Evolutionary conservation across 2,329 filamentous ascomycete species (phyloP), one percentile per base, ranked within the genome.

Genomic region (Didymella lethalis): DNA sequence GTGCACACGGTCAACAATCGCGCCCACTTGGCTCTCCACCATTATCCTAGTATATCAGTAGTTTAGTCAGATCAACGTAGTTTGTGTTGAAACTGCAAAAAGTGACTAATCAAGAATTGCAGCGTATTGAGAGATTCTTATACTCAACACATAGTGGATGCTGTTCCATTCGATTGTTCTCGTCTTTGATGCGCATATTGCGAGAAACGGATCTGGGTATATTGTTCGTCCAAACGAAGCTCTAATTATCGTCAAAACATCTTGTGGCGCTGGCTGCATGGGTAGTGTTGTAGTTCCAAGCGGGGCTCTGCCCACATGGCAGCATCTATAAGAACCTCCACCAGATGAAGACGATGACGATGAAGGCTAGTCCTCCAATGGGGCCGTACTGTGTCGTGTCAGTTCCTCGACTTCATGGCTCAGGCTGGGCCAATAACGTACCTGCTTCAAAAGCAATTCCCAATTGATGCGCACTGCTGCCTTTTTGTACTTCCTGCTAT

Each of bases 391-490:
- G 54, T 38, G 7, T 18, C 18, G 26, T 18, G 63, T 74, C 49
- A 72, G 67, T 54, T 45, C 45, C 50, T 61, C 43, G 61, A 7
- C 10, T 3, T 23, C 7, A 48, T 26, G 47, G 34, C 23, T 29
- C 11, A 51, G 3, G 0, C n/a, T 2, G 7, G 25, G 8, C 18
- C 8, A 2, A 7, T 11, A 6, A 73, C 81, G 73, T 66, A 86
- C 85, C 81, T 97, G 94, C 84, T 97, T 97, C 62, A 98, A 67
- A 76, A 99, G 81, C 76, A 98, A 81, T 78, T 99, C 94, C 96
- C 95, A 99, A 78, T 99, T 99, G 78, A 99, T 99, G 74, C 90
- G 86, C 56, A 97, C 93, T 1, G 95, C 95, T 3, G 95, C 95
- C 75, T 90, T 89, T 73, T 90, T 87, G 80, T 99, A 99, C 81